Conservation (phyloP, 306 rosid species). For the Prunus mume region DNA sequence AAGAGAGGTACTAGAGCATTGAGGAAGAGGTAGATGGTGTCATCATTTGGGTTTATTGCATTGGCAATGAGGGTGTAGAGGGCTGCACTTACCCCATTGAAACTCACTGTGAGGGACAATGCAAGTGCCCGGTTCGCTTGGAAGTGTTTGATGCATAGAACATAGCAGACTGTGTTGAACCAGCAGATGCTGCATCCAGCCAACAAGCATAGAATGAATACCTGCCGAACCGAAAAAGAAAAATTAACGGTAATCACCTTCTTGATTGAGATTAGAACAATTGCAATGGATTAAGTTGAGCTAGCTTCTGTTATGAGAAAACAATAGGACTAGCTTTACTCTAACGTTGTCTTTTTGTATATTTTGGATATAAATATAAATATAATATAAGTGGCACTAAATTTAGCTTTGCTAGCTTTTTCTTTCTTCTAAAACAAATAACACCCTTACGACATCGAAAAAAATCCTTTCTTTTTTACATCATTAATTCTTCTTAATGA, state of each 20-base stretch:
- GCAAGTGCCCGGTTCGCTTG: conserved; percentile 60
- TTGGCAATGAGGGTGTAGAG: conserved; percentile 64
- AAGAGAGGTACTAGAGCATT: conserved; percentile 70
- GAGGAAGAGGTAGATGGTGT: conserved; percentile 52
- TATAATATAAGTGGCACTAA: too few relatives aligned
- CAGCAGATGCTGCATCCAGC: conserved; percentile 85
- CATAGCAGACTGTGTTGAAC: conserved; percentile 88
- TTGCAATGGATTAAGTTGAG: not conserved
- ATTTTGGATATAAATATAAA: not conserved
- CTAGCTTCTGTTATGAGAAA: not conserved
- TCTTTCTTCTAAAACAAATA: too few relatives aligned
- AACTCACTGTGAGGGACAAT: conserved; percentile 62
- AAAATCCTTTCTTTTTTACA: too few relatives aligned
- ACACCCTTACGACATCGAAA: too few relatives aligned
- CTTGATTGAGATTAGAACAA: not conserved
- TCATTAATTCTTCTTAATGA: not conserved
- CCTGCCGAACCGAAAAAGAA: conserved; percentile 35
- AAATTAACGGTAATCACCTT: not conserved
- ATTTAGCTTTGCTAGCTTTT: too few relatives aligned
- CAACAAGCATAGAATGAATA: conserved; percentile 60
- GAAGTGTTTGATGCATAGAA: conserved; percentile 60
- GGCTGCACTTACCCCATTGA: conserved; percentile 78
- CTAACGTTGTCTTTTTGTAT: not conserved
- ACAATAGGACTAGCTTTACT: not conserved
- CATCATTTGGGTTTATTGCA: conserved; percentile 49